A percentile compares a stretch with the other conserved stretches of the same genome.
These are phyloP conservation scores for Cenchrus purpureus DNA, from an alignment of 176 grass and related monocot genomes.

Conservation along the genomic window DNA sequence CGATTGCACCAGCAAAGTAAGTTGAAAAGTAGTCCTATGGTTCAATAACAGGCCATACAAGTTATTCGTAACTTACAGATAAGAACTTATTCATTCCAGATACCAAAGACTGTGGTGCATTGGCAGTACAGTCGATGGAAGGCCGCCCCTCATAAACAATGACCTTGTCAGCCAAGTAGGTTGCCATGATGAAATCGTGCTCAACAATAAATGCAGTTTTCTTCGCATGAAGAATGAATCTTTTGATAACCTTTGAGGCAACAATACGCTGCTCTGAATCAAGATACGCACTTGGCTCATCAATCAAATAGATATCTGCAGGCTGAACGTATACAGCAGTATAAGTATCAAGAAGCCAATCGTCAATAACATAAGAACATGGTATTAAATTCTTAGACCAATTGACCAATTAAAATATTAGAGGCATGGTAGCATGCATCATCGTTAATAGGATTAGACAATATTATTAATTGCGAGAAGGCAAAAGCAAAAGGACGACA, in stretches of 20 bases:
- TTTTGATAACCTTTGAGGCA: constrained; percentile 90
- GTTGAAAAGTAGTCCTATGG: background rate
- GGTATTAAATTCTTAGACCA: constrained; percentile 4
- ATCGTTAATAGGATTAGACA: background rate
- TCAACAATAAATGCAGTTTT: constrained; percentile 95
- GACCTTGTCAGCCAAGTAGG: constrained; percentile 89
- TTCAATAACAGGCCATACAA: background rate
- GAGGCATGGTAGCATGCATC: background rate
- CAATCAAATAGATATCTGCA: constrained; percentile 93
- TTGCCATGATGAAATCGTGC: constrained; percentile 97
- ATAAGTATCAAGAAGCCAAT: constrained; percentile 29
- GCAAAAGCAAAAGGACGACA: background rate
- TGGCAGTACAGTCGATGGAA: constrained; percentile 76
- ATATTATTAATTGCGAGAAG: background rate
- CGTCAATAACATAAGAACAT: background rate
- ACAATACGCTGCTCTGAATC: constrained; percentile 94
- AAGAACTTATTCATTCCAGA: constrained; percentile 92
- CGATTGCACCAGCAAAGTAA: background rate
- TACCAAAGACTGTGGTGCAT: constrained; percentile 74
- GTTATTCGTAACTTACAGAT: constrained; percentile 54
- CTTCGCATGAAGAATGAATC: constrained; percentile 92
- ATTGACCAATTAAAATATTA: background rate
- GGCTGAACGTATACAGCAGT: constrained; percentile 47
- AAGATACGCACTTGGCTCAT: constrained; percentile 90
- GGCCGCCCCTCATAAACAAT: constrained; percentile 81